Conservation (phyloP, 352 stramenopile species). For the Elongisporangium anandrum region DNA sequence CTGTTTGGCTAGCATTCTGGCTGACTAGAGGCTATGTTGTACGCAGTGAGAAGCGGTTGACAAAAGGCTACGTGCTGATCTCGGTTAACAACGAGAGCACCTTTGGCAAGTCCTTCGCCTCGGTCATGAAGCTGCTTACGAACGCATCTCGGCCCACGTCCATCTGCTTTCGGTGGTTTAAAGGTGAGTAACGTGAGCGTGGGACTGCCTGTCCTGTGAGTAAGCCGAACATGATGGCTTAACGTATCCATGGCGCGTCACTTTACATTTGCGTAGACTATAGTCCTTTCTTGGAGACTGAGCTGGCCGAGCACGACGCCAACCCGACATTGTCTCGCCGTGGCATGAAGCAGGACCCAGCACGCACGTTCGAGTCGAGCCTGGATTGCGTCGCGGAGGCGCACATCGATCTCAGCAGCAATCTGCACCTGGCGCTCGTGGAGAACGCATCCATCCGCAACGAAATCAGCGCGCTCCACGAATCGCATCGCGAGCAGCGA, state of each 20-base stretch:
- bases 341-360: slow-evolving; percentile 9
- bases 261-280: slow-evolving; percentile 27
- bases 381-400: slow-evolving; percentile 59
- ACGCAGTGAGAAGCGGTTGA: slow-evolving; percentile 47
- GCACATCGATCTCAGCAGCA: slow-evolving; percentile 53
- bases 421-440: slow-evolving; percentile 59
- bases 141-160: slow-evolving; percentile 60
- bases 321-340: slow-evolving; percentile 6
- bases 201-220: neutral
- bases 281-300: slow-evolving; percentile 69
- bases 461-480: slow-evolving; percentile 49
- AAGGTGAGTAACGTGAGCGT: slow-evolving; percentile 20
- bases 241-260: neutral
- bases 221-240: neutral
- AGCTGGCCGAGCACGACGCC: slow-evolving; percentile 31
- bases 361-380: slow-evolving; percentile 35
- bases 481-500: slow-evolving; percentile 39
- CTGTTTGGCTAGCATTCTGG: too few relatives aligned
- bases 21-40: too few relatives aligned
- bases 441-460: slow-evolving; percentile 77
- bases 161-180: slow-evolving; percentile 77
- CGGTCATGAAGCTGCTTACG: slow-evolving; percentile 46
- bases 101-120: slow-evolving; percentile 47
- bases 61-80: slow-evolving; percentile 71
- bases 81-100: slow-evolving; percentile 81